A percentile compares a stretch with the other conserved stretches of the same genome.
These are phyloP conservation scores for Albifimbria verrucaria DNA, from an alignment of 2,329 filamentous ascomycete genomes.

Conservation along the genomic window DNA sequence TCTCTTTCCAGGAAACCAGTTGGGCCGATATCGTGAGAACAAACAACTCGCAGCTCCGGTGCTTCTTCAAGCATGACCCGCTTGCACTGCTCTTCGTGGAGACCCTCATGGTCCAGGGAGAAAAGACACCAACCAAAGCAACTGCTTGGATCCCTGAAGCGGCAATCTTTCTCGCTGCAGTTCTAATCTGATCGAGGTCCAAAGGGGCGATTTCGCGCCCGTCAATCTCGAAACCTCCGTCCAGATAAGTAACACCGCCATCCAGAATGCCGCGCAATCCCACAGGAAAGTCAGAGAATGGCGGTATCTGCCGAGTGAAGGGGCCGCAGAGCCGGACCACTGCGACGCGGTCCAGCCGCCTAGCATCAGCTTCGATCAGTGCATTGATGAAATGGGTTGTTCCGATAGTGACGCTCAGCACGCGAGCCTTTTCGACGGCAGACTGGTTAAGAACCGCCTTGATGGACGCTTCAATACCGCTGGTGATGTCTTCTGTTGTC, in stretches of 20 bases:
- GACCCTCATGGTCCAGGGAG: slow-evolving; percentile 39
- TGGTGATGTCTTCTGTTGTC: slow-evolving; percentile 48
- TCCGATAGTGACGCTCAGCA: slow-evolving; percentile 47
- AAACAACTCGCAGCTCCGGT: slow-evolving; percentile 35
- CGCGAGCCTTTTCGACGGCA: slow-evolving; percentile 29
- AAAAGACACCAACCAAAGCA: slow-evolving; percentile 43
- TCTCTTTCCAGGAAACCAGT: slow-evolving; percentile 44
- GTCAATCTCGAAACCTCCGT: slow-evolving; percentile 47
- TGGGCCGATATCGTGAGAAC: slow-evolving; percentile 40
- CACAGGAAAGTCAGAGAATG: slow-evolving; percentile 43
- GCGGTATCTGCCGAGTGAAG: slow-evolving; percentile 40
- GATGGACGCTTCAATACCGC: slow-evolving; percentile 45
- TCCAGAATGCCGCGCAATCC: slow-evolving; percentile 36
- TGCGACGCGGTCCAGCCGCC: slow-evolving; percentile 40
- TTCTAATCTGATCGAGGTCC: slow-evolving; percentile 32
- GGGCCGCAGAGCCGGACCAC: slow-evolving; percentile 44
- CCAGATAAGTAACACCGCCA: slow-evolving; percentile 37
- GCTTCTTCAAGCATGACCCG: slow-evolving; percentile 31
- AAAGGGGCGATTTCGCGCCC: slow-evolving; percentile 39
- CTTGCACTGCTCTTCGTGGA: slow-evolving; percentile 37
- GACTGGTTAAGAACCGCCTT: slow-evolving; percentile 36
- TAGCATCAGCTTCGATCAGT: slow-evolving; percentile 41
- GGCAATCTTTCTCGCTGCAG: slow-evolving; percentile 27
- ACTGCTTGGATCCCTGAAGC: slow-evolving; percentile 32
- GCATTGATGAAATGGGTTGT: slow-evolving; percentile 50